These are phyloP conservation scores for Botrytis cinerea DNA, from an alignment of 2,329 filamentous ascomycete genomes.

Conservation along the genomic window DNA sequence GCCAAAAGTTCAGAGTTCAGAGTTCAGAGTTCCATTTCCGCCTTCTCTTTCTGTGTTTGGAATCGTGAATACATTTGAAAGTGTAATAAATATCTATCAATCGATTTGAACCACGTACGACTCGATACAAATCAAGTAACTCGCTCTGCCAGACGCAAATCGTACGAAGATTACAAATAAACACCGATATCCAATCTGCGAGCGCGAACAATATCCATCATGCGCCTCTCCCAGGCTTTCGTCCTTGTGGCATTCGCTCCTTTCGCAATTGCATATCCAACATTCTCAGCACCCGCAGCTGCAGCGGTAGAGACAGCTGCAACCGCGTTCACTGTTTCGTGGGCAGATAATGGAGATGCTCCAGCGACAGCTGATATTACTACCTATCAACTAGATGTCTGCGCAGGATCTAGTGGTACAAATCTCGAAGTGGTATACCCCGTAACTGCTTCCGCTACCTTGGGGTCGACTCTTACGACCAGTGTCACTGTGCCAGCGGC, in stretches of 20 bases:
- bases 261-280: conserved; percentile 38
- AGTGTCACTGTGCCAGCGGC: conserved; percentile 36
- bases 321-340: conserved; percentile 54
- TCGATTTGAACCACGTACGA: not conserved
- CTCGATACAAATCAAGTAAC: not conserved
- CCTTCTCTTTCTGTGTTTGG: not conserved
- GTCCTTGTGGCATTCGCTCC: conserved; percentile 32
- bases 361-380: conserved; percentile 53
- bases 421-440: not conserved
- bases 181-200: conserved; percentile 4
- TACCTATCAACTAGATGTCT: conserved; percentile 60
- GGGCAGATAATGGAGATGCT: conserved; percentile 55
- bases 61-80: not conserved
- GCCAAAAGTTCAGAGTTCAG: conserved; percentile 7
- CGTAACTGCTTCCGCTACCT: conserved; percentile 1
- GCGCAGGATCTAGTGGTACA: conserved; percentile 58
- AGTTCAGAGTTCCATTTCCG: conserved; percentile 9
- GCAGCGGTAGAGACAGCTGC: conserved; percentile 53
- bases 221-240: conserved; percentile 33
- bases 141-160: not conserved
- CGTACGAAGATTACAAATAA: not conserved
- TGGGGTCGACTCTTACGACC: conserved; percentile 16
- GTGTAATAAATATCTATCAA: not conserved
- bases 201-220: conserved; percentile 23
- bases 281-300: conserved; percentile 55